phyloP scores from a whole-genome alignment of 352 stramenopile genomes.

The Pythium aristosporum region DNA sequence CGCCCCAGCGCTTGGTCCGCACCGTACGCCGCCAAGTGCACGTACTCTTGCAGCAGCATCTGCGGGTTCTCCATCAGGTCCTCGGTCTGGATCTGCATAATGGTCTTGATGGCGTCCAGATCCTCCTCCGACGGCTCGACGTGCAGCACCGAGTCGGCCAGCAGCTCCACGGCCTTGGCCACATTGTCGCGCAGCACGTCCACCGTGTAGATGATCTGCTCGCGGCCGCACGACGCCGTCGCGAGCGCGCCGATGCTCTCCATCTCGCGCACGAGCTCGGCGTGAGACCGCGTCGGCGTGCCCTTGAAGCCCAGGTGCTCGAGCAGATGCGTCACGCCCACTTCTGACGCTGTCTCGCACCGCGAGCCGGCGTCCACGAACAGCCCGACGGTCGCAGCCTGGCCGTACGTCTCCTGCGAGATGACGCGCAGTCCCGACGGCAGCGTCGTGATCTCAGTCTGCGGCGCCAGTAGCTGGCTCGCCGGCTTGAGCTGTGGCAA shows the following conservation, averaged over 20 bases:
- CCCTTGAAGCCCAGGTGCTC: conserved; percentile 96
- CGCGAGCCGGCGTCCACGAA: conserved; percentile 92
- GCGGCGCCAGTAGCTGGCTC: conserved; percentile 78
- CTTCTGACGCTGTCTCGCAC: conserved; percentile 68
- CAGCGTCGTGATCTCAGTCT: conserved; percentile 92
- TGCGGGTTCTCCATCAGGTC: conserved; percentile 89
- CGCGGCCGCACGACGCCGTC: conserved; percentile 89
- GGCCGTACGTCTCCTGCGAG: conserved; percentile 96
- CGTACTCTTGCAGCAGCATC: conserved; percentile 77
- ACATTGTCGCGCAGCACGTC: conserved; percentile 96
- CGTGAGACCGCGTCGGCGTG: conserved; percentile 80
- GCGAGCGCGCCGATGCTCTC: conserved; percentile 92
- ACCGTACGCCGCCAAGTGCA: conserved; percentile 89
- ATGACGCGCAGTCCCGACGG: conserved; percentile 94
- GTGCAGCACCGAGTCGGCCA: conserved; percentile 88
- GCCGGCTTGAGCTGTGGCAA: conserved; percentile 83
- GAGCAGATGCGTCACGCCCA: conserved; percentile 92
- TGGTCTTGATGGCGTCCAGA: conserved; percentile 91
- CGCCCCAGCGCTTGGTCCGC: conserved; percentile 65
- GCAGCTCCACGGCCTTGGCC: conserved; percentile 85
- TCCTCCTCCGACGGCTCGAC: conserved; percentile 81
- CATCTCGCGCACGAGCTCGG: conserved; percentile 88
- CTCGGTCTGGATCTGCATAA: conserved; percentile 94
- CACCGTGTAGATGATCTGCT: conserved; percentile 97
- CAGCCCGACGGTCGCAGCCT: conserved; percentile 93